A percentile compares a stretch with the other conserved stretches of the same genome.
Conservation (phyloP, 148 eudicot genomes). For the Fagopyrum esculentum region DNA sequence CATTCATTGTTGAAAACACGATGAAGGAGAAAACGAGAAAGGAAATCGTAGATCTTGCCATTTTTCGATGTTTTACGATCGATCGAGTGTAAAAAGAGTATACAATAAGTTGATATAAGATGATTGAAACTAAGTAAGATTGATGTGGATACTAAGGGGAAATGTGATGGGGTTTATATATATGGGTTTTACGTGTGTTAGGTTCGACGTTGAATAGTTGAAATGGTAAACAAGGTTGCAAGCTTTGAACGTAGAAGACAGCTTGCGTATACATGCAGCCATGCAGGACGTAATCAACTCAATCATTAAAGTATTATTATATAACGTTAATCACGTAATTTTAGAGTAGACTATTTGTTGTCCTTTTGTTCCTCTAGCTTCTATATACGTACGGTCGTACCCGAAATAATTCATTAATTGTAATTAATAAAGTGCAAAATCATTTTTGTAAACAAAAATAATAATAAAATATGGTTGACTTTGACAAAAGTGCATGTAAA, state of each 20-base stretch:
- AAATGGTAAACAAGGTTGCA: background rate
- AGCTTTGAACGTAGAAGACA: background rate
- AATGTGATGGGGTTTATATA: background rate
- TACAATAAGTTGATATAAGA: background rate
- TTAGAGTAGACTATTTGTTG: too few relatives aligned
- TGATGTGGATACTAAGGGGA: background rate
- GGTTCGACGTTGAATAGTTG: background rate
- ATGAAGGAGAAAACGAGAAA: background rate
- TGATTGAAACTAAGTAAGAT: background rate
- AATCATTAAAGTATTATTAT: too few relatives aligned
- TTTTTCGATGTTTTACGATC: background rate
- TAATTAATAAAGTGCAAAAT: too few relatives aligned
- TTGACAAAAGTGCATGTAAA: background rate
- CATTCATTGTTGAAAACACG: background rate
- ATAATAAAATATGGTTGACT: background rate
- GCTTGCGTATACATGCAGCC: background rate
- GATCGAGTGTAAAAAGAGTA: background rate
- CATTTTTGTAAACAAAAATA: too few relatives aligned
- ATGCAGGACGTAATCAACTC: background rate
- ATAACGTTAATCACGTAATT: too few relatives aligned
- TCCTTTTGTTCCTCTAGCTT: too few relatives aligned
- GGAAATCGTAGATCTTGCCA: background rate
- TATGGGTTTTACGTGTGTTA: background rate
- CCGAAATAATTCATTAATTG: too few relatives aligned
- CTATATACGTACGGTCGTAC: too few relatives aligned